A percentile compares a stretch with the other conserved stretches of the same genome.
Evolutionary conservation across 1,284 basidiomycete genomes (phyloP).

Genomic region (Athelia psychrophila): DNA sequence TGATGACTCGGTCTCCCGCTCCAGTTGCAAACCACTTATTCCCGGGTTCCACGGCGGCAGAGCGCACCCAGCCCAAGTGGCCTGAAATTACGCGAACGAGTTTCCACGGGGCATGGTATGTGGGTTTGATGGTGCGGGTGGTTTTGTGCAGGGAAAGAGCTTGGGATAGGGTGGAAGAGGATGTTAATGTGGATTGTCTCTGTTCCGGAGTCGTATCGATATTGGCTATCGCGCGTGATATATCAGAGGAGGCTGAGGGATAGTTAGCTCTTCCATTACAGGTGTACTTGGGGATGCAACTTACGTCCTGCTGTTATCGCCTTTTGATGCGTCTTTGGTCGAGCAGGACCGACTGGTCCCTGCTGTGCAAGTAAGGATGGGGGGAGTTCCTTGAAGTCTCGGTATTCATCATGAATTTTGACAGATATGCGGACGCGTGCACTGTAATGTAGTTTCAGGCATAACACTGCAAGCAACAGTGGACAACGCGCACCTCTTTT

Average conservation of each 20-base stretch:
- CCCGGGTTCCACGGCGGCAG: slow-evolving; percentile 93
- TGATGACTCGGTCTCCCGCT: slow-evolving; percentile 96
- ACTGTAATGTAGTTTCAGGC: slow-evolving; percentile 34
- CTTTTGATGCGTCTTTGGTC: slow-evolving; percentile 61
- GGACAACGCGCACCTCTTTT: slow-evolving; percentile 52
- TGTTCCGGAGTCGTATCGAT: slow-evolving; percentile 68
- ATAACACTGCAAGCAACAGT: neutral
- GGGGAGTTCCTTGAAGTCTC: slow-evolving; percentile 84
- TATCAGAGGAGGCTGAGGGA: slow-evolving; percentile 40
- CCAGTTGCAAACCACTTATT: slow-evolving; percentile 99
- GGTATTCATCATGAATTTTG: slow-evolving; percentile 86
- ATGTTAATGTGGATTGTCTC: slow-evolving; percentile 64
- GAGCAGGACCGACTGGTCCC: slow-evolving; percentile 73
- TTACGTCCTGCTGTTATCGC: slow-evolving; percentile 72
- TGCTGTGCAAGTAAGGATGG: slow-evolving; percentile 81
- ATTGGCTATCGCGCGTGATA: slow-evolving; percentile 61
- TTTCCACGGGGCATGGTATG: slow-evolving; percentile 96
- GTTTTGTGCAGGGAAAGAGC: slow-evolving; percentile 90
- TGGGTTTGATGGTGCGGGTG: slow-evolving; percentile 89
- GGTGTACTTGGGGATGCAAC: slow-evolving; percentile 21
- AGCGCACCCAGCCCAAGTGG: slow-evolving; percentile 98
- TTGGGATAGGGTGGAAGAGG: slow-evolving; percentile 70
- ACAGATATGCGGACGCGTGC: slow-evolving; percentile 64
- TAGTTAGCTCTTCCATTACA: neutral
- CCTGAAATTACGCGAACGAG: slow-evolving; percentile 96